Percentiles rank a stretch among this genome's conserved stretches.
phyloP scores from a whole-genome alignment of 2,329 filamentous ascomycete genomes.

The Aschersonia sp. region DNA sequence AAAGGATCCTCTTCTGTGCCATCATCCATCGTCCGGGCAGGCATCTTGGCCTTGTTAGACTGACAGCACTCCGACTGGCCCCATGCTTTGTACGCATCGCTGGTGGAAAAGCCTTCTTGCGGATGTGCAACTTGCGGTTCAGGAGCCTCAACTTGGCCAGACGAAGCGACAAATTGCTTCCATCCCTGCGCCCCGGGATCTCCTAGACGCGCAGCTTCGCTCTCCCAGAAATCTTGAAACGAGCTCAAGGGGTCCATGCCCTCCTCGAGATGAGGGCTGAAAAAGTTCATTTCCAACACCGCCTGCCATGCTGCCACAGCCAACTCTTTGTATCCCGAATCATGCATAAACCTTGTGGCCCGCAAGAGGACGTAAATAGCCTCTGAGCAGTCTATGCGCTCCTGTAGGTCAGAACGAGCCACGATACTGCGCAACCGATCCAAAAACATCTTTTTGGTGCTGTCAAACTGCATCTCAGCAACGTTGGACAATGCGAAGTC shows the following conservation, averaged over 20 bases:
- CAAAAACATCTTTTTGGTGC: constrained; percentile 43
- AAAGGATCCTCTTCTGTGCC: constrained; percentile 68
- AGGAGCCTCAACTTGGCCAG: constrained; percentile 23
- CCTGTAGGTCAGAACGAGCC: constrained; percentile 2
- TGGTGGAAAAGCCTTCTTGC: constrained; percentile 11
- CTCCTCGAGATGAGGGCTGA: constrained; percentile 19
- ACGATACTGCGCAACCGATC: constrained; percentile 26
- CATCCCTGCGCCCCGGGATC: constrained; percentile 60
- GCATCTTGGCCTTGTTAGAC: constrained; percentile 35
- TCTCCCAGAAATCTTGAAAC: constrained; percentile 76
- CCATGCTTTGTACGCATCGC: constrained; percentile 37
- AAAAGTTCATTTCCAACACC: constrained; percentile 56
- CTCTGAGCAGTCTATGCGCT: constrained; percentile 11
- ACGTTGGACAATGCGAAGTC: constrained; percentile 59
- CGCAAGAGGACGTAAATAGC: constrained; percentile 58
- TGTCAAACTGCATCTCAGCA: constrained; percentile 51
- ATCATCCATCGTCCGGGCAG: constrained; percentile 63
- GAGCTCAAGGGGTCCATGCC: constrained; percentile 14
- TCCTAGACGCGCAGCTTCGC: constrained; percentile 64
- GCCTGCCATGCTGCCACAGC: constrained; percentile 75
- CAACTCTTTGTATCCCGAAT: constrained; percentile 66
- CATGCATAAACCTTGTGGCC: constrained; percentile 56
- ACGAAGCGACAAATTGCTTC: constrained; percentile 32
- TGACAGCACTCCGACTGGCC: constrained; percentile 36
- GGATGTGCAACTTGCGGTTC: constrained; percentile 13